Percentiles rank a stretch among this genome's conserved stretches.
phyloP scores from a whole-genome alignment of 169 alveolate species.

The Eimeria sp. region DNA sequence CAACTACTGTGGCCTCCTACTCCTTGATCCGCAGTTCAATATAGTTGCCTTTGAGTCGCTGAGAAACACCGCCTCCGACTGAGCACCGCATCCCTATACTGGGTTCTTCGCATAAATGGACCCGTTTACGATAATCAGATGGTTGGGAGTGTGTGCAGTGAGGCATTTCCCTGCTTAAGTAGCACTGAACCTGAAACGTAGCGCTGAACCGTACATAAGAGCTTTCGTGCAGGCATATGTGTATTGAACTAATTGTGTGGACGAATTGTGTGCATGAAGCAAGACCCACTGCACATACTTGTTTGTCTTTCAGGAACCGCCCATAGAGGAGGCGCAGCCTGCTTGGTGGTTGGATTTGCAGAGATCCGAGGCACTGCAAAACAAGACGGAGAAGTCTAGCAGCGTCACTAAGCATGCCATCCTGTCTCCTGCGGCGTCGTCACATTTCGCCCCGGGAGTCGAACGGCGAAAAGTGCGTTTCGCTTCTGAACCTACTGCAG shows the following conservation, averaged over 20 bases:
- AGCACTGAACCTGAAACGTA: background rate
- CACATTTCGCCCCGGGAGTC: background rate
- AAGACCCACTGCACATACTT: background rate
- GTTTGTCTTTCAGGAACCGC: constrained; percentile 55
- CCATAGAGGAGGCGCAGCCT: constrained; percentile 77
- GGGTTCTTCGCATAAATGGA: constrained; percentile 3
- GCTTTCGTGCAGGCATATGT: background rate
- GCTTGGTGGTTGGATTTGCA: constrained; percentile 72
- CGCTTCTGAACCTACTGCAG: background rate
- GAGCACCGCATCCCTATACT: background rate
- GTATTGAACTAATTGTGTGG: background rate
- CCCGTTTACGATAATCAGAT: constrained; percentile 53
- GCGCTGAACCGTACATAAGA: background rate
- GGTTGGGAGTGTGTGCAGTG: constrained; percentile 73
- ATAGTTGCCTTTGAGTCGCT: background rate
- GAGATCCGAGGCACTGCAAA: constrained; percentile 20
- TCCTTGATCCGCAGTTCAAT: background rate
- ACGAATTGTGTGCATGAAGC: background rate
- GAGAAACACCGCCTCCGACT: background rate
- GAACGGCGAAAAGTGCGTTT: constrained; percentile 46
- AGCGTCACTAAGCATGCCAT: background rate
- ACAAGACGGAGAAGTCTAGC: background rate
- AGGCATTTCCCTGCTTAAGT: background rate
- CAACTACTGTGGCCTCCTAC: no score
- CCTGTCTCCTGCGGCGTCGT: background rate